Evolutionary conservation across 1,284 basidiomycete genomes (phyloP).

Genomic region (Ustilago sp.): DNA sequence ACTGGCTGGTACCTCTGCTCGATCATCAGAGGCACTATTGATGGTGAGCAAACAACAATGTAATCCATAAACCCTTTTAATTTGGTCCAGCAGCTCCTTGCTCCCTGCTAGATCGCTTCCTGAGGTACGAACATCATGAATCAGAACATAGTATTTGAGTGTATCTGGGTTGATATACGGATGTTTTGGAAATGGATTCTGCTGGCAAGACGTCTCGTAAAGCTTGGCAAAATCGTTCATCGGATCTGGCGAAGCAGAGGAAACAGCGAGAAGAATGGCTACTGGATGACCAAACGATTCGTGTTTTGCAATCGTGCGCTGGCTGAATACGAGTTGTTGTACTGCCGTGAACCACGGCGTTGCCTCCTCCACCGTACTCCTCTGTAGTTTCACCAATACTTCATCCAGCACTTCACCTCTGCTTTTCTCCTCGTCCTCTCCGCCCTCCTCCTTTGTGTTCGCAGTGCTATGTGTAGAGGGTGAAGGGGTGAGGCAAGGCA

Average conservation of each 20-base stretch:
- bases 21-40: conserved; percentile 56
- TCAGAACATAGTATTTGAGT: conserved; percentile 64
- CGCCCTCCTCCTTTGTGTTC: background rate
- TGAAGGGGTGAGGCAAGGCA: conserved; percentile 1
- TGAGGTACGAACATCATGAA: conserved; percentile 58
- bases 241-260: conserved; percentile 59
- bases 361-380: conserved; percentile 34
- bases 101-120: conserved; percentile 56
- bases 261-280: conserved; percentile 58
- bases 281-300: conserved; percentile 57
- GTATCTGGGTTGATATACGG: conserved; percentile 62
- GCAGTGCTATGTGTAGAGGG: background rate
- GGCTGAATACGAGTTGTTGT: conserved; percentile 43
- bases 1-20: conserved; percentile 22
- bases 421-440: conserved; percentile 6
- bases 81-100: conserved; percentile 57
- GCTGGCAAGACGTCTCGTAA: conserved; percentile 53
- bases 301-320: conserved; percentile 49
- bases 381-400: conserved; percentile 20
- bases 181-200: conserved; percentile 47
- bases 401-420: conserved; percentile 12
- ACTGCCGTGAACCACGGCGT: conserved; percentile 60
- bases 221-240: conserved; percentile 66
- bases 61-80: conserved; percentile 66
- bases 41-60: conserved; percentile 65